A percentile compares a stretch with the other conserved stretches of the same genome.
These are phyloP conservation scores for Phytophthora pistaciae DNA, from an alignment of 352 stramenopile genomes.

Conservation along the genomic window DNA sequence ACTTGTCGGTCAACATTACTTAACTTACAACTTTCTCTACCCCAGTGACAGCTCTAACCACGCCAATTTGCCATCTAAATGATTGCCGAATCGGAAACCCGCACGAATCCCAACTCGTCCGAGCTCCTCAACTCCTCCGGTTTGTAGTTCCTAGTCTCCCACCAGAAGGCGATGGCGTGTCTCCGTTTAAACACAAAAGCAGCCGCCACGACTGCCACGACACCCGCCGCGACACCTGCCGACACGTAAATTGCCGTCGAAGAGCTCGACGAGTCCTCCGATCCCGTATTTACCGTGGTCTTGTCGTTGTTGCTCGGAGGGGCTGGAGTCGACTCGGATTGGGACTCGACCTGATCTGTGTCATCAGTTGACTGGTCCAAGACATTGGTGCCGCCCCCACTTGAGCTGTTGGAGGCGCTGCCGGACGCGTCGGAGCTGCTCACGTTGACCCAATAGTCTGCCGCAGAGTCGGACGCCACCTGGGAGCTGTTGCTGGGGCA, in stretches of 20 bases:
- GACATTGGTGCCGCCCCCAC: not conserved
- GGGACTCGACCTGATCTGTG: conserved; percentile 9
- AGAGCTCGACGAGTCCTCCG: conserved; percentile 21
- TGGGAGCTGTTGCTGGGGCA: conserved; percentile 35
- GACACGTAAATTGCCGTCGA: conserved; percentile 28
- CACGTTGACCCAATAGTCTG: conserved; percentile 34
- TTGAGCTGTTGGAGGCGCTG: conserved; percentile 16
- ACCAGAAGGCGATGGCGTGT: conserved; percentile 33
- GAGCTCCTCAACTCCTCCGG: conserved; percentile 28
- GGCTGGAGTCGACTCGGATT: conserved; percentile 16
- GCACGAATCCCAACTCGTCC: conserved; percentile 40
- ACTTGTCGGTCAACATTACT: not conserved
- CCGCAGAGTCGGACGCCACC: conserved; percentile 19
- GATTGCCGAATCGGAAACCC: conserved; percentile 30
- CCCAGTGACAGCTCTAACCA: not conserved
- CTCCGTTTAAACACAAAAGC: conserved; percentile 28
- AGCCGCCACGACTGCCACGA: conserved; percentile 32
- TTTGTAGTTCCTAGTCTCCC: conserved; percentile 24
- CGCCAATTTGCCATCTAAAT: conserved; percentile 21
- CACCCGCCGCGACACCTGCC: conserved; percentile 18
- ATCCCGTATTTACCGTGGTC: conserved; percentile 12
- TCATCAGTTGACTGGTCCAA: conserved; percentile 16
- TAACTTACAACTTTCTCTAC: conserved; percentile 12
- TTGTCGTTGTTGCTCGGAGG: conserved; percentile 8
- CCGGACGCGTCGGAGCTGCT: conserved; percentile 7